These are phyloP conservation scores for Neurospora sp. DNA, from an alignment of 495 filamentous ascomycete genomes.

Conservation along the genomic window DNA sequence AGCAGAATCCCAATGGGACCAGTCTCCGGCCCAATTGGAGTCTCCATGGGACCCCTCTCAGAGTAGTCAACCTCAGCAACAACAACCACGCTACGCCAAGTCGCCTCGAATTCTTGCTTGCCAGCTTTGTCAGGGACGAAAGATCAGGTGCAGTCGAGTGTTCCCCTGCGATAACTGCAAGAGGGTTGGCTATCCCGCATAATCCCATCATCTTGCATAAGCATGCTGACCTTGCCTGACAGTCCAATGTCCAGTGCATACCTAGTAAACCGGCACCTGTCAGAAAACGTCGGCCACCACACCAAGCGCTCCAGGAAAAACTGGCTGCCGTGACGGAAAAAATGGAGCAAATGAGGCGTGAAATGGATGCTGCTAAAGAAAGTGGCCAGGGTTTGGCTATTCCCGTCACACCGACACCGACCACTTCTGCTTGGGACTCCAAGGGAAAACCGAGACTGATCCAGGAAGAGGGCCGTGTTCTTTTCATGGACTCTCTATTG, in stretches of 20 bases:
- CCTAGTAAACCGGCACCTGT: conserved; percentile 39
- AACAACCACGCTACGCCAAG: conserved; percentile 7
- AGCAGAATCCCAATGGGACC: neutral
- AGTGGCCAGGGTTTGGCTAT: neutral
- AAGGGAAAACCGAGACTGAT: conserved; percentile 27
- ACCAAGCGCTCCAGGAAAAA: conserved; percentile 40
- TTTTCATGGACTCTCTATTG: conserved; percentile 37
- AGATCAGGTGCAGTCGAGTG: conserved; percentile 59
- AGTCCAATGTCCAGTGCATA: conserved; percentile 37
- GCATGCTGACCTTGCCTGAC: neutral
- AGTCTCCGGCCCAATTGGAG: neutral
- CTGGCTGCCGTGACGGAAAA: conserved; percentile 15
- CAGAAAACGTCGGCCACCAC: conserved; percentile 35
- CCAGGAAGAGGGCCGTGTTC: conserved; percentile 32
- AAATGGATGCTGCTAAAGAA: neutral
- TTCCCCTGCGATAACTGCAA: conserved; percentile 57
- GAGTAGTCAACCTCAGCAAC: neutral
- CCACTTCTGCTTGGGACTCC: conserved; percentile 17
- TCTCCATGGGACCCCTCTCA: neutral
- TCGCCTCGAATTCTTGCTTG: conserved; percentile 29
- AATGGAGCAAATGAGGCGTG: neutral
- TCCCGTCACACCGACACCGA: neutral
- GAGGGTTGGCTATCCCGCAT: neutral
- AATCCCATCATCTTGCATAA: conserved; percentile 1
- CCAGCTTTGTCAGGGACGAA: conserved; percentile 50